A percentile compares a stretch with the other conserved stretches of the same genome.
Conservation (phyloP, 768 basidiomycete species). For the Nidularia sp. region DNA sequence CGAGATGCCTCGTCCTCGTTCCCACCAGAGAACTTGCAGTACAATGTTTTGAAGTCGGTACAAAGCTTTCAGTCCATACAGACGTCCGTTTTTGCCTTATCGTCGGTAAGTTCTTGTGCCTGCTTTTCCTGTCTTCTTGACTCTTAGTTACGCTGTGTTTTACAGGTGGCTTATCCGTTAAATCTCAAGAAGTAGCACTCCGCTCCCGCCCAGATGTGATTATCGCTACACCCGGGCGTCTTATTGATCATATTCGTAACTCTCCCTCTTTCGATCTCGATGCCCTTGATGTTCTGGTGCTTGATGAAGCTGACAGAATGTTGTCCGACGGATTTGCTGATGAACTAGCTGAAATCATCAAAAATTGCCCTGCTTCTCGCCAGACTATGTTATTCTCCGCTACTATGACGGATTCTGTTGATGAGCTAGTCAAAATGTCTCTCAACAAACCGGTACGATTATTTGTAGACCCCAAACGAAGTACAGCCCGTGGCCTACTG, state of each 20-base stretch:
- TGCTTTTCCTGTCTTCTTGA: background rate
- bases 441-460: constrained; percentile 90
- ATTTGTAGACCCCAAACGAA: constrained; percentile 92
- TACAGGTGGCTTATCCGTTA: constrained; percentile 86
- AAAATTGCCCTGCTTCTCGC: constrained; percentile 78
- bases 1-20: constrained; percentile 86
- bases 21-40: constrained; percentile 96
- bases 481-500: constrained; percentile 77
- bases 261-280: constrained; percentile 92
- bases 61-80: constrained; percentile 78
- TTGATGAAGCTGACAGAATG: constrained; percentile 99
- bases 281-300: constrained; percentile 86
- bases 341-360: constrained; percentile 91
- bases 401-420: constrained; percentile 97
- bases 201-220: constrained; percentile 89
- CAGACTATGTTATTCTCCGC: constrained; percentile 99
- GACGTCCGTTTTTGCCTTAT: constrained; percentile 90
- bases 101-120: constrained; percentile 60
- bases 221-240: constrained; percentile 94
- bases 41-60: constrained; percentile 92
- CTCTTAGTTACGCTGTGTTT: constrained; percentile 5
- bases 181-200: constrained; percentile 83
- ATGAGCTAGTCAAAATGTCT: constrained; percentile 89
- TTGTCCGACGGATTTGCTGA: constrained; percentile 93
- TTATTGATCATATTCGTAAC: constrained; percentile 97